Conservation (phyloP, 129 eudicot genomes). For the Escallonia herrerae region DNA sequence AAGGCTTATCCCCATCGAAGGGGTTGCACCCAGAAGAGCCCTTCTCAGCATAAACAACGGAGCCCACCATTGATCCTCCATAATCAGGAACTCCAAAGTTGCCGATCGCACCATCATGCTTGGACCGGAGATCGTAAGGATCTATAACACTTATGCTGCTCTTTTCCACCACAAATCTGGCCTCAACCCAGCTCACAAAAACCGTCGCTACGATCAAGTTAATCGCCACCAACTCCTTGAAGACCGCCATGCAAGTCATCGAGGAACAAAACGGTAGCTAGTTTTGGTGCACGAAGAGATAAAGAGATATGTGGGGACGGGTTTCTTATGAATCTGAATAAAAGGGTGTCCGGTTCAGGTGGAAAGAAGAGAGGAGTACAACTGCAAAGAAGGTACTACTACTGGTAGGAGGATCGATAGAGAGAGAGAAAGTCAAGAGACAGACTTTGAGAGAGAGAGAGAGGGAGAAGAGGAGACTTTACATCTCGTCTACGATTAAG, state of each 20-base stretch:
- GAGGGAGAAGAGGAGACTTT: slow-evolving; percentile 28
- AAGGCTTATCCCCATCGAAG: slow-evolving; percentile 68
- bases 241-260: too few relatives aligned
- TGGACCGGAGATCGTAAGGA: slow-evolving; percentile 44
- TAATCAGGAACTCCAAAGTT: slow-evolving; percentile 92
- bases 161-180: slow-evolving; percentile 83
- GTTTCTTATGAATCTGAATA: neutral
- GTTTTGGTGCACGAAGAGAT: neutral
- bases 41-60: slow-evolving; percentile 53
- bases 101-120: slow-evolving; percentile 81
- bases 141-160: slow-evolving; percentile 61
- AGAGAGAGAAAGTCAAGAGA: too few relatives aligned
- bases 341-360: neutral
- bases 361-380: neutral
- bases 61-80: slow-evolving; percentile 90
- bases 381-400: neutral
- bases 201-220: slow-evolving; percentile 4
- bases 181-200: slow-evolving; percentile 25
- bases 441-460: neutral
- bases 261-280: neutral
- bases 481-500: slow-evolving; percentile 2
- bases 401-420: too few relatives aligned
- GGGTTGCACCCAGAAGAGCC: slow-evolving; percentile 45
- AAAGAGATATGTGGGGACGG: neutral
- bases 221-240: neutral